Base-by-base conservation (phyloP, 1,139 yeast genomes). In the Taphrina deformans region DNA sequence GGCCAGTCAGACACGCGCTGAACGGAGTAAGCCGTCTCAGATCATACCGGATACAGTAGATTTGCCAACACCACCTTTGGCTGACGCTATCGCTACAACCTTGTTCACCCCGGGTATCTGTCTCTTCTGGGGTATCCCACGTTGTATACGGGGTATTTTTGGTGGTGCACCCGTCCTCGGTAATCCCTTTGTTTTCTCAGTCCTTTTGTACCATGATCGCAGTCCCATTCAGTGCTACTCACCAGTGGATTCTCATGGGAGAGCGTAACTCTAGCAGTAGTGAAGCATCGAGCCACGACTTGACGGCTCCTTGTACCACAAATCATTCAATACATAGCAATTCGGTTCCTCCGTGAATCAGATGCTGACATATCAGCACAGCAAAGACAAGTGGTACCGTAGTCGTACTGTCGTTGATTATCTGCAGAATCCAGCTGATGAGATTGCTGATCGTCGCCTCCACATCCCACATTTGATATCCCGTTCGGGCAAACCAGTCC, bases 61-160 rank as follows among this genome's bases (percentile, higher is more conserved):
- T 76, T 80, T 84, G 60, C 84, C 91, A 53, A 87, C 93, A 0
- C 93, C 93, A 0, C 93, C 93, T 72, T 87, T 87, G 0, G 89
- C 93, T 0, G 96, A 88, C 0, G 95, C 83, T 0, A 89, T 93
- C 0, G 89, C 78, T 0, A 89, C 70, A 2, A 89, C 81, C 61
- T 82, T 84, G 12, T 79, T 76, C 1, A 88, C 95, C 16, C 84
- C 84, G 0, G 87, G 84, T 23, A 71, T 55, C 45, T 53, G 59
- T 45, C 53, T 38, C 53, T 67, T 68, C 41, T 63, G 48, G 12
- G 72, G 72, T 14, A 70, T 41, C 5, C 72, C 72, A 4, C 72
- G 67, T 33, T 63, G 62, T 58, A 68, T 68, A 12, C 71, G 67
- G 2, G 71, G 71, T 18, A 71, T 59, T 45, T 38, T 62, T 7